Conservation (phyloP, 768 basidiomycete species). For the Antrodiella citrinella region DNA sequence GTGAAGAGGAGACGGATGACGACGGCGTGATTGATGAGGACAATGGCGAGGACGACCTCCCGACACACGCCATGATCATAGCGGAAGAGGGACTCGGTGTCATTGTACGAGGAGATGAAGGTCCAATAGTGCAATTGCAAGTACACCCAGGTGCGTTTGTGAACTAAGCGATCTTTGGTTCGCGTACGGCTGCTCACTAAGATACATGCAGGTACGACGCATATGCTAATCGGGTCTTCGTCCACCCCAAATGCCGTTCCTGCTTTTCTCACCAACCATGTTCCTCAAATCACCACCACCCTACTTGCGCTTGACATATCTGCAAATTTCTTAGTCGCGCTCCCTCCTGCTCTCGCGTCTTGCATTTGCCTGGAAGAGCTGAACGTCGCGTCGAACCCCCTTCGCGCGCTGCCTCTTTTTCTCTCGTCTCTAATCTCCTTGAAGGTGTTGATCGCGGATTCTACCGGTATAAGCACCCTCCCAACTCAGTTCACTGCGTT, state of each 20-base stretch:
- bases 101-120: conserved; percentile 65
- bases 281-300: conserved; percentile 68
- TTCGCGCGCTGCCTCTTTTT: conserved; percentile 88
- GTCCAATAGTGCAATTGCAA: conserved; percentile 52
- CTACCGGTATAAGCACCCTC: conserved; percentile 71
- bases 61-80: conserved; percentile 69
- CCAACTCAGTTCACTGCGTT: conserved; percentile 69
- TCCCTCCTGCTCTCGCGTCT: conserved; percentile 76
- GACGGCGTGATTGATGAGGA: conserved; percentile 32
- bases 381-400: conserved; percentile 85
- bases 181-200: no score
- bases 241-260: conserved; percentile 72
- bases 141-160: conserved; percentile 64
- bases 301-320: conserved; percentile 93
- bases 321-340: conserved; percentile 72
- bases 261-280: conserved; percentile 54
- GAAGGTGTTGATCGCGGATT: conserved; percentile 88
- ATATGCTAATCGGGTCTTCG: conserved; percentile 83
- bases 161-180: not conserved
- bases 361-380: conserved; percentile 87
- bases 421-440: conserved; percentile 69
- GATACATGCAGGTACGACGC: conserved; percentile 68
- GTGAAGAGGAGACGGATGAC: conserved; percentile 41
- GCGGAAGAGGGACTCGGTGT: conserved; percentile 82
- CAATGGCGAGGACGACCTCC: conserved; percentile 53